phyloP scores from a whole-genome alignment of 1,284 basidiomycete species.

The Puccinia polysora region DNA sequence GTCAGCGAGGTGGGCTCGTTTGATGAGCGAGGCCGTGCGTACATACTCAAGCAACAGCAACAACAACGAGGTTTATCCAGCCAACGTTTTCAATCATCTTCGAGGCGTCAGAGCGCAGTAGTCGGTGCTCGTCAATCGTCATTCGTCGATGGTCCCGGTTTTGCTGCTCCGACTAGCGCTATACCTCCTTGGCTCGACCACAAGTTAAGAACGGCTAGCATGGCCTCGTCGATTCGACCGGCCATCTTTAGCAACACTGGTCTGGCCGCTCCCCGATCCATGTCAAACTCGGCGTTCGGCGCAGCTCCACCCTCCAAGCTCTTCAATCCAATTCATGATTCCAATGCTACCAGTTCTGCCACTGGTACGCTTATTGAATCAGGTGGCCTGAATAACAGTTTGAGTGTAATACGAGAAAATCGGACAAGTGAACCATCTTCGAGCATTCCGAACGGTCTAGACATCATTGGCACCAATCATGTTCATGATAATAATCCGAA shows the following conservation, averaged over 20 bases:
- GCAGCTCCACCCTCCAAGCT: slow-evolving; percentile 8
- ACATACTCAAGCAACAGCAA: slow-evolving; percentile 22
- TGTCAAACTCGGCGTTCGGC: slow-evolving; percentile 21
- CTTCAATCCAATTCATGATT: no score
- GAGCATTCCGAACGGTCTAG: not conserved
- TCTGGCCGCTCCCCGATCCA: slow-evolving; percentile 61
- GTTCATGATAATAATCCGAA: not conserved
- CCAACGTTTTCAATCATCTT: slow-evolving; percentile 52
- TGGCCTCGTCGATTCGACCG: slow-evolving; percentile 60
- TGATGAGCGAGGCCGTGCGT: slow-evolving; percentile 33
- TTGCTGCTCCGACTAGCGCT: not conserved
- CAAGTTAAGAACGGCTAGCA: slow-evolving; percentile 23
- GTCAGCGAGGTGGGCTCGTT: slow-evolving; percentile 12
- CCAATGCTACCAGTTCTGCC: slow-evolving; percentile 3
- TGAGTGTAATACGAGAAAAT: slow-evolving; percentile 18
- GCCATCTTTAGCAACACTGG: slow-evolving; percentile 75
- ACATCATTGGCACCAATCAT: not conserved
- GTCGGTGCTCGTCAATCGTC: slow-evolving; percentile 16
- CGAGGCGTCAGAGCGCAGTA: slow-evolving; percentile 45
- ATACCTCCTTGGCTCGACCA: slow-evolving; percentile 20
- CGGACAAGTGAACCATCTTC: not conserved
- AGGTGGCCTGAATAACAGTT: no score
- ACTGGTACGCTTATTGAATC: no score
- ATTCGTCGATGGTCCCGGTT: not conserved
- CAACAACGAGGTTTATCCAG: slow-evolving; percentile 48